phyloP scores from a whole-genome alignment of 345 rosid species.

The Ceriops decandra region DNA sequence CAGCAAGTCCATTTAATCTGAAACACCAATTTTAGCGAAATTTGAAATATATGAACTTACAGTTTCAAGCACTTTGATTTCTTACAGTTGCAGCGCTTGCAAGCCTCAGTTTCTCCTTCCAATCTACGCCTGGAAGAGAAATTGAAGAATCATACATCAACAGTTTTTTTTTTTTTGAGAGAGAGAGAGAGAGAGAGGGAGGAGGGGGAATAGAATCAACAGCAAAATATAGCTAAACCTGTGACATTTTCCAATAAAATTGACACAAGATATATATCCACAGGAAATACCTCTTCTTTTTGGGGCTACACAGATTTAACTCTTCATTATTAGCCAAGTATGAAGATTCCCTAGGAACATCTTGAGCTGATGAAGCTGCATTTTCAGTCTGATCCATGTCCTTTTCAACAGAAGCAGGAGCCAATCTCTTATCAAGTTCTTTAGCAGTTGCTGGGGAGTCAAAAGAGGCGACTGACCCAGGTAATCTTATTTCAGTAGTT shows the following conservation, averaged over 20 bases:
- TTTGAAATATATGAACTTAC: slow-evolving; percentile 42
- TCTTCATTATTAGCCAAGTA: slow-evolving; percentile 47
- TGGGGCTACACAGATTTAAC: slow-evolving; percentile 63
- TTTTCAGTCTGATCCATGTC: slow-evolving; percentile 38
- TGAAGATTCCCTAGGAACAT: slow-evolving; percentile 43
- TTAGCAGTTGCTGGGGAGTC: slow-evolving; percentile 29
- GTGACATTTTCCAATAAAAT: slow-evolving; percentile 1
- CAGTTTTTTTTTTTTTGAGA: too few species aligned
- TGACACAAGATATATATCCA: not conserved
- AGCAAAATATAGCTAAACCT: too few species aligned
- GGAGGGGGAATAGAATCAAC: not conserved
- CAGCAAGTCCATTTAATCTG: too few species aligned
- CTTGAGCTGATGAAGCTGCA: slow-evolving; percentile 37
- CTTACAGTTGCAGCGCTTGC: slow-evolving; percentile 96
- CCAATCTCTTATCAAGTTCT: slow-evolving; percentile 43
- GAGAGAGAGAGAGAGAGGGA: too few species aligned
- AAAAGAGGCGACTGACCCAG: slow-evolving; percentile 39
- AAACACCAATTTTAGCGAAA: too few species aligned
- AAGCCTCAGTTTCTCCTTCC: slow-evolving; percentile 70
- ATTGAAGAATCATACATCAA: too few species aligned
- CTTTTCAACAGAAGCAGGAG: slow-evolving; percentile 37
- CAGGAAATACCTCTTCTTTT: slow-evolving; percentile 62
- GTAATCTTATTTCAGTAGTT: slow-evolving; percentile 40
- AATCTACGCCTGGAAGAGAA: slow-evolving; percentile 49
- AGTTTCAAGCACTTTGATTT: slow-evolving; percentile 96